Percentiles rank a stretch among this genome's conserved stretches.
Evolutionary conservation across 2,329 filamentous ascomycete species (phyloP).

Genomic region (Claviceps humidiphila): DNA sequence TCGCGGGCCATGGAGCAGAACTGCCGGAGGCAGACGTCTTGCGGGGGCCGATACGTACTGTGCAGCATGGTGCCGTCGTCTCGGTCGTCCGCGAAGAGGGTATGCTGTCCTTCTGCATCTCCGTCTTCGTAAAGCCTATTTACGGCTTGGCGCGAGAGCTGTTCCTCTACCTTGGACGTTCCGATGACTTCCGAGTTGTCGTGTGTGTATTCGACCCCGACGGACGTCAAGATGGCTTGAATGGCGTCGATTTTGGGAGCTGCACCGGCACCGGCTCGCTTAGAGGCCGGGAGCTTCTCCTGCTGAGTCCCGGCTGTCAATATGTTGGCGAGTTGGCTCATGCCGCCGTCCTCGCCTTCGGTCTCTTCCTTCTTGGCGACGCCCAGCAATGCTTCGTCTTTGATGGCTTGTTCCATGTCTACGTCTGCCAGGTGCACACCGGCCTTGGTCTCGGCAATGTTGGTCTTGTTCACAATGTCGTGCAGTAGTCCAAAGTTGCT

Average conservation of each 20-base stretch:
- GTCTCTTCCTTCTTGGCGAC: constrained; percentile 33
- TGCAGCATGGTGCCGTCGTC: constrained; percentile 19
- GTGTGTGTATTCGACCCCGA: constrained; percentile 89
- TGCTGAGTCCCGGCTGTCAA: constrained; percentile 35
- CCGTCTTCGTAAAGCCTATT: constrained; percentile 34
- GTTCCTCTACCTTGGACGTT: constrained; percentile 79
- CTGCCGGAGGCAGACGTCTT: constrained; percentile 62
- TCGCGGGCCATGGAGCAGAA: constrained; percentile 81
- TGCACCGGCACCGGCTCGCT: constrained; percentile 23
- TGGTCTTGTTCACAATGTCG: constrained; percentile 98
- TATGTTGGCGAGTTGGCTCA: constrained; percentile 54
- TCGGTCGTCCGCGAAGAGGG: constrained; percentile 44
- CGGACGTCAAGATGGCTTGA: constrained; percentile 75
- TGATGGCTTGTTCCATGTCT: constrained; percentile 49
- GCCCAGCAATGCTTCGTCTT: constrained; percentile 35
- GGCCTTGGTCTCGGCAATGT: constrained; percentile 82
- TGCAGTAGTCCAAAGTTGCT: constrained; percentile 66
- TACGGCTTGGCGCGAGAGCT: constrained; percentile 65
- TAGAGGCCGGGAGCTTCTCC: constrained; percentile 16
- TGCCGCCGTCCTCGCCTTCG: constrained; percentile 50
- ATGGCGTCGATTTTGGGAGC: constrained; percentile 54
- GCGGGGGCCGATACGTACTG: constrained; percentile 54
- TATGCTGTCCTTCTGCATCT: constrained; percentile 35
- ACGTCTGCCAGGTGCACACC: constrained; percentile 71
- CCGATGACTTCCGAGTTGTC: constrained; percentile 94